These are phyloP conservation scores for Epichloe scottii DNA, from an alignment of 2,329 filamentous ascomycete species.

Conservation along the genomic window DNA sequence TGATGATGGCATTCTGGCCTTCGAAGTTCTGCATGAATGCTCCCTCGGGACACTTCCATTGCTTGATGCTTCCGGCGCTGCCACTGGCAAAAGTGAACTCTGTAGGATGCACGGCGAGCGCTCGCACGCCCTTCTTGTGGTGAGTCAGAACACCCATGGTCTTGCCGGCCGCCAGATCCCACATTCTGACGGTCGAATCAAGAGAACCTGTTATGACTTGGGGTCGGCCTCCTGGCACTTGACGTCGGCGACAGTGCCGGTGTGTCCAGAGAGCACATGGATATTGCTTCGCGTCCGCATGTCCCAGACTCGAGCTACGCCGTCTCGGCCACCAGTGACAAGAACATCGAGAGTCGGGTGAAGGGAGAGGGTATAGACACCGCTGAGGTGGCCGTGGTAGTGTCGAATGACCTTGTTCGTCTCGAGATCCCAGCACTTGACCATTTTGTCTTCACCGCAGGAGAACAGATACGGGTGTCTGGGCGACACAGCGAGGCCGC, in stretches of 20 bases:
- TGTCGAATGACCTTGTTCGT: conserved; percentile 99
- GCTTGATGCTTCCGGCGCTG: conserved; percentile 89
- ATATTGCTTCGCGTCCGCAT: conserved; percentile 95
- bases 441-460: conserved; percentile 98
- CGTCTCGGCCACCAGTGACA: conserved; percentile 88
- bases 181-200: conserved; percentile 81
- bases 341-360: conserved; percentile 92
- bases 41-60: conserved; percentile 97
- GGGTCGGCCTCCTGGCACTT: conserved; percentile 89
- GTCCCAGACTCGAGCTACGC: conserved; percentile 92
- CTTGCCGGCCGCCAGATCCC: conserved; percentile 94
- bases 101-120: conserved; percentile 70
- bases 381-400: conserved; percentile 93
- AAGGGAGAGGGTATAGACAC: conserved; percentile 86
- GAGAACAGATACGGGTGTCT: conserved; percentile 95
- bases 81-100: conserved; percentile 96
- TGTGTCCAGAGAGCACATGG: conserved; percentile 85
- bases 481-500: conserved; percentile 82
- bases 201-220: conserved; percentile 91
- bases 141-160: conserved; percentile 92
- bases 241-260: conserved; percentile 76
- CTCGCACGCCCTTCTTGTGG: conserved; percentile 93
- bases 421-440: conserved; percentile 98
- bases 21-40: conserved; percentile 99
- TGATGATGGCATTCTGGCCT: conserved; percentile 92